phyloP scores from a whole-genome alignment of 148 eudicot genomes.

The Selenicereus undatus region DNA sequence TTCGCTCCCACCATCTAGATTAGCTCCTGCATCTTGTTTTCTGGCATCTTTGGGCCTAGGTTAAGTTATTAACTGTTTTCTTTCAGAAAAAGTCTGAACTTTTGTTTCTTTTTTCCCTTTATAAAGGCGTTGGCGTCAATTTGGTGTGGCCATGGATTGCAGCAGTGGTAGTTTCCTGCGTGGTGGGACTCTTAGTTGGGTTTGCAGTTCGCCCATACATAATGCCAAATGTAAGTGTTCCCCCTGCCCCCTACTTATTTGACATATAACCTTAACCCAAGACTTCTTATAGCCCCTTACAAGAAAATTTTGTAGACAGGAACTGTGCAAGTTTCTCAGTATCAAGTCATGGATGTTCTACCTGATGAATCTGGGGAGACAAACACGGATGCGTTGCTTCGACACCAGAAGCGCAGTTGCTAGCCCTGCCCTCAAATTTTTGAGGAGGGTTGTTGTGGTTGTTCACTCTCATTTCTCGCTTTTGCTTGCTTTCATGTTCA shows the following conservation, averaged over 20 bases:
- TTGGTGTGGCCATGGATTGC: constrained; percentile 38
- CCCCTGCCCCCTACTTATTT: neutral
- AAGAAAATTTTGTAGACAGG: constrained; percentile 67
- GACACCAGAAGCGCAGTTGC: constrained; percentile 75
- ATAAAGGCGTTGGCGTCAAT: constrained; percentile 36
- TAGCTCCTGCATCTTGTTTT: neutral
- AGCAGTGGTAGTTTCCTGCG: constrained; percentile 41
- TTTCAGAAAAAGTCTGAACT: neutral
- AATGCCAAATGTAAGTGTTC: constrained; percentile 45
- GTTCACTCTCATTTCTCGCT: constrained; percentile 44
- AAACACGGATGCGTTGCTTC: constrained; percentile 49
- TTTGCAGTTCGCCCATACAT: constrained; percentile 58
- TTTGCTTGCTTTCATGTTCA: constrained; percentile 31
- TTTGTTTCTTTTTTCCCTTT: neutral
- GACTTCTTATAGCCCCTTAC: constrained; percentile 22
- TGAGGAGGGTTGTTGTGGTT: constrained; percentile 29
- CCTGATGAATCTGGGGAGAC: constrained; percentile 70
- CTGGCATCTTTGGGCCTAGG: neutral
- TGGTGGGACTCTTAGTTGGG: constrained; percentile 48
- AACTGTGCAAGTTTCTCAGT: constrained; percentile 26
- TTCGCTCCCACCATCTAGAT: neutral
- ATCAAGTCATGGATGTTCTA: constrained; percentile 59
- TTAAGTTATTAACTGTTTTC: neutral
- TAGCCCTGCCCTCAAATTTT: constrained; percentile 34
- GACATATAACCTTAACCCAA: neutral